Percentiles rank a stretch among this genome's conserved stretches.
These are phyloP conservation scores for Parachaetomium inaequale DNA, from an alignment of 495 filamentous ascomycete species.

Conservation along the genomic window DNA sequence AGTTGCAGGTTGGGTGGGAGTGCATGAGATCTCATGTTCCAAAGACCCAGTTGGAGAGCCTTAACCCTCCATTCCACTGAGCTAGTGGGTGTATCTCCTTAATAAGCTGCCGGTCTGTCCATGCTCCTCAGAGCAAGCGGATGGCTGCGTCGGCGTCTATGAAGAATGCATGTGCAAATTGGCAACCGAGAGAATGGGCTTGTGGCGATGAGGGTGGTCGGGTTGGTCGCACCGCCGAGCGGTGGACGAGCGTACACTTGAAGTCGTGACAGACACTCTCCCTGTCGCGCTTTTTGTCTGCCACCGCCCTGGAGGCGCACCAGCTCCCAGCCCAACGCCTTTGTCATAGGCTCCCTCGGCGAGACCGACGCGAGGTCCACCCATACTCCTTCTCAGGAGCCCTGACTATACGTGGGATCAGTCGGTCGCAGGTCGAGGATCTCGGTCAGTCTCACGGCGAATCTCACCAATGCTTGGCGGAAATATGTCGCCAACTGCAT, in stretches of 20 bases:
- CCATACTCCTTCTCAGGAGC: conserved; percentile 6
- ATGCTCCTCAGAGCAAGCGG: neutral
- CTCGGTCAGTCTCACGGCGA: conserved; percentile 9
- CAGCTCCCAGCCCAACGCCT: conserved; percentile 2
- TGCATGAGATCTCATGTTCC: neutral
- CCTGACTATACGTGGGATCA: conserved; percentile 1
- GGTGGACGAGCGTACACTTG: neutral
- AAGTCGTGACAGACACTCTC: conserved; percentile 3
- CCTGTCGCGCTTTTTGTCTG: conserved; percentile 1
- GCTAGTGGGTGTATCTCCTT: neutral
- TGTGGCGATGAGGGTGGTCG: neutral
- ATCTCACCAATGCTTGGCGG: conserved; percentile 5
- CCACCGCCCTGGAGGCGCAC: conserved; percentile 1
- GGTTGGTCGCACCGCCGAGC: conserved; percentile 4
- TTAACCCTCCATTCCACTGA: neutral
- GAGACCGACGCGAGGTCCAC: conserved; percentile 9
- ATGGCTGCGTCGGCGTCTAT: neutral
- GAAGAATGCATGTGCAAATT: neutral
- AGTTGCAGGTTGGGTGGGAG: no score
- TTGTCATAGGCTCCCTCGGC: conserved; percentile 7
- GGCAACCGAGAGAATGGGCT: neutral
- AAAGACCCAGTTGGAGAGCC: neutral
- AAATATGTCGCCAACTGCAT: no score
- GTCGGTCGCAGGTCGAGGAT: conserved; percentile 2
- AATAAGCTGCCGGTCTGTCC: neutral